Evolutionary conservation across 345 rosid species (phyloP).

Genomic region (Brassica cretica): DNA sequence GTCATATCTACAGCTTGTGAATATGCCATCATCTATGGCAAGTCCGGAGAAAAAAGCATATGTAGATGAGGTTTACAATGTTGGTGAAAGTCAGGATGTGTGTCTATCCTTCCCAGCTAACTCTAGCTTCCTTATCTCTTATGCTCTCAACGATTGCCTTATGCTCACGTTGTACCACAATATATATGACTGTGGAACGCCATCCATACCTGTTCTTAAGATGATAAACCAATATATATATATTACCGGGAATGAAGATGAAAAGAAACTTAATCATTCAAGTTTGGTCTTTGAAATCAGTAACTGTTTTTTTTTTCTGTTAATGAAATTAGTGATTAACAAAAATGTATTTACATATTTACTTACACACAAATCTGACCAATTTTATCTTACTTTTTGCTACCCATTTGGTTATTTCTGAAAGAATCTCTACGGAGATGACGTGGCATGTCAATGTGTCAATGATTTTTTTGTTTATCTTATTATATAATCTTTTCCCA

Average conservation of each 20-base stretch:
- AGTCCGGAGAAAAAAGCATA: too few species aligned
- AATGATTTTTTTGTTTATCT: not conserved
- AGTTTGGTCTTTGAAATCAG: not conserved
- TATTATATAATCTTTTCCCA: not conserved
- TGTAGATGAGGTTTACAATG: not conserved
- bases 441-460: not conserved
- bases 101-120: slow-evolving; percentile 49
- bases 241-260: not conserved
- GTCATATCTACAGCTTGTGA: too few species aligned
- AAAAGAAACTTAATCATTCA: not conserved
- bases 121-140: not conserved
- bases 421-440: not conserved
- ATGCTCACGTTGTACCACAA: not conserved
- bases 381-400: not conserved
- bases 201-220: not conserved
- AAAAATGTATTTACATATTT: not conserved
- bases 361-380: not conserved
- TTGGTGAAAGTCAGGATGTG: slow-evolving; percentile 45
- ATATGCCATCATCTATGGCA: too few species aligned
- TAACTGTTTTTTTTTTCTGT: too few species aligned
- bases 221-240: not conserved
- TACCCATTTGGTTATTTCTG: not conserved
- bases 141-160: slow-evolving; percentile 29
- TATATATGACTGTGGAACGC: not conserved
- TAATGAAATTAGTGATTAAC: not conserved